Base-by-base conservation (phyloP, 1,284 basidiomycete genomes). In the Malassezia caprae region DNA sequence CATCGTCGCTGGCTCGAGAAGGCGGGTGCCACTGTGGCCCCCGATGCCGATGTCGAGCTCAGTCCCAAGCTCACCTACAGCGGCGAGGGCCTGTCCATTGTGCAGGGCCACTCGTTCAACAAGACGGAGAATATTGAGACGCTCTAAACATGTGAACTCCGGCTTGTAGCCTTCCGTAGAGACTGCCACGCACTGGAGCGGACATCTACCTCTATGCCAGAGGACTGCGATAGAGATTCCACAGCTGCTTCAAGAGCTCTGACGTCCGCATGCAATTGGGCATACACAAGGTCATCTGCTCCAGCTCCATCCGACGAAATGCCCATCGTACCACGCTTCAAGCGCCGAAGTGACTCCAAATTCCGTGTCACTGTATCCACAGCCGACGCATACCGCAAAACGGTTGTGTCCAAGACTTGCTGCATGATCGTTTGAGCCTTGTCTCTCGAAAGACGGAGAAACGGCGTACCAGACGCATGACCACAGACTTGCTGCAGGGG, bases 21-120 rank as follows among this genome's bases (percentile, higher is more conserved):
- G 0, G 86, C 87, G 0, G 93, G 94, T 10, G 91, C 88, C 13
- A 79, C 69, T 27, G 77, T 96, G 26, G 74, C 70, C 26, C 81
- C 83, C 2, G 82, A 79, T 26, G 82, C 86, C 13, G 87, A 93
- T 75, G 84, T 96, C 57, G 91, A 98, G 76, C 78, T 96, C 52
- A 87, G 85, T n/a, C 90, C 93, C 7, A 78, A 85, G 8, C 82
- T 90, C 50, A 86, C 83, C 63, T 96, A 96, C 66, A 84, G 84
- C 8, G 94, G 94, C 28, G 94, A 98, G 75, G 90, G 89, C 0
- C 78, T 99, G 54, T 85, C 87, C 67, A 77, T 76, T 49, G 81
- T 88, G 57, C 83, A 83, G 70, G 91, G 90, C 39, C 86, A 85
- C 78, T 82, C 77, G 26, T 85, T 89, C 73, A 49, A 67, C 24